Evolutionary conservation across 106 monocot species (phyloP).

Genomic region (Dendrobium catenatum): DNA sequence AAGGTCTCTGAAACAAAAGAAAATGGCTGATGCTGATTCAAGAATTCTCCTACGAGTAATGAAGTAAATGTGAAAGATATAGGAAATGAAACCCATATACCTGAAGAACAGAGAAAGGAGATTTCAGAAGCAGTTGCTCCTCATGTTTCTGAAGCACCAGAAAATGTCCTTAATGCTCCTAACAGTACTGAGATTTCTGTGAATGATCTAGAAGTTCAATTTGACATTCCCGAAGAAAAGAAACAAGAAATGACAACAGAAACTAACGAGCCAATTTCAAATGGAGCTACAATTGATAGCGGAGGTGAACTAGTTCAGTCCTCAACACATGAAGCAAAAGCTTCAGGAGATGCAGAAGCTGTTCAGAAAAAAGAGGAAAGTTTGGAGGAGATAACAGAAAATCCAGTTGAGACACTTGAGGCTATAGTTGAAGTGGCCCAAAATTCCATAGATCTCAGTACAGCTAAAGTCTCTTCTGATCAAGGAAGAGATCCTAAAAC

Average conservation of each 20-base stretch:
- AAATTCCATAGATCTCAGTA: conserved; percentile 9
- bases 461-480: background rate
- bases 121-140: too few relatives aligned
- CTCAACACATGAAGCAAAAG: background rate
- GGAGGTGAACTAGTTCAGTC: background rate
- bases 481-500: too few relatives aligned
- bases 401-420: background rate
- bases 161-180: background rate
- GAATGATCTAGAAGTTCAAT: background rate
- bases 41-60: too few relatives aligned
- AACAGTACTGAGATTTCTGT: background rate
- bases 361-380: background rate
- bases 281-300: too few relatives aligned
- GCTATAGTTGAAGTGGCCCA: conserved; percentile 8
- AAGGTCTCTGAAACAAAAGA: too few relatives aligned
- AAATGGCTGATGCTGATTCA: too few relatives aligned
- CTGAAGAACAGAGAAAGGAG: too few relatives aligned
- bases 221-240: conserved; percentile 5
- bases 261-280: background rate
- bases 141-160: too few relatives aligned
- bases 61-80: too few relatives aligned
- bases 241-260: background rate
- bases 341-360: background rate
- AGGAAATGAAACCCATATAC: too few relatives aligned
- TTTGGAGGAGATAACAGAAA: conserved; percentile 3